Base-by-base conservation (phyloP, 2,329 filamentous ascomycete genomes). In the Penicillium sp. region DNA sequence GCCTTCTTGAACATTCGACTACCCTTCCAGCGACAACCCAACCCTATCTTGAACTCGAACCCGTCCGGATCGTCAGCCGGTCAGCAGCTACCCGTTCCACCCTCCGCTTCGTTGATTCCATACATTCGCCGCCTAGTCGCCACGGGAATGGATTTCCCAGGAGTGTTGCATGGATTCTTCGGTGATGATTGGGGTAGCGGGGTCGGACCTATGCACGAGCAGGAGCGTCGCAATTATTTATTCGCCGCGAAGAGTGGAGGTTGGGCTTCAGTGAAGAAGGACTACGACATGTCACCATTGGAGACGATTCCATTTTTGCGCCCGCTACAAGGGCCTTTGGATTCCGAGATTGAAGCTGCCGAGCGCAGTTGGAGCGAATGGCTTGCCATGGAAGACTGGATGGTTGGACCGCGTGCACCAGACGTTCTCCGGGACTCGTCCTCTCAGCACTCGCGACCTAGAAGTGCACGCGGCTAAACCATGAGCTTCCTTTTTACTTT, bases 321-420 rank as follows among this genome's bases (percentile, higher is more conserved):
- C 63, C 92, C 93, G 5, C 78, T 97, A n/a, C 87, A 90, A 67
- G 85, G 87, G 53, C 86, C 90, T 1, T 84, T 86, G 8, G 86
- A 93, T 68, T 84, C 86, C 22, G 95, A 98, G 77, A 90, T 98
- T 60, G 84, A 90, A 60, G 84, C 80, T 14, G 93, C 93, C 0
- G 93, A 98, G 77, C 83, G 84, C 60, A 87, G 83, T 58, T 99
- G 95, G 95, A 96, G 91, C 71, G 88, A 93, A 68, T 98, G 93
- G 93, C 79, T 97, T 31, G 91, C 91, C 13, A 96, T 97, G 91
- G 91, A 96, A 74, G 93, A 97, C 74, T 98, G 93, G 93, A 96
- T 96, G 92, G 80, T 97, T n/a, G 93, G 93, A 2, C 90, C 90
- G 1, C 80, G 90, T 59, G 88, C 88, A 31, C 90, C 89, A 7